Evolutionary conservation across 2,329 filamentous ascomycete genomes (phyloP), one percentile per base, ranked within the genome.

Genomic region (Hortaea werneckii): DNA sequence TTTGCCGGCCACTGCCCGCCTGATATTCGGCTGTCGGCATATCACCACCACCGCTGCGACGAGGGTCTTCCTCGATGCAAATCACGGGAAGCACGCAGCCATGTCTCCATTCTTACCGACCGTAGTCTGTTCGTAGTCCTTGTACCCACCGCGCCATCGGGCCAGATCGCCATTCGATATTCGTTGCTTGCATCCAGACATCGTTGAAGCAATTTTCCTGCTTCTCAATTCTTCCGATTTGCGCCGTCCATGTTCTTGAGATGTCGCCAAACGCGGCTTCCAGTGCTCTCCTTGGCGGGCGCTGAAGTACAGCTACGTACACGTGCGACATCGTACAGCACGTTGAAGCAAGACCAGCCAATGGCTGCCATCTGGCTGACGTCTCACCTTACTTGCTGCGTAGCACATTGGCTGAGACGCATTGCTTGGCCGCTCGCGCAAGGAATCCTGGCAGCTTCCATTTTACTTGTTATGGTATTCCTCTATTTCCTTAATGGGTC

Each of bases 241-340:
- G 20, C 20, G 20, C 20, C 20, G 20, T 20, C 20, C 4, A 35
- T n/a, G 32, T 9, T 2, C 32, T 9, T 35, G n/a, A n/a, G 32
- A 2, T n/a, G 32, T 35, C 32, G 32, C 32, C 9, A 35, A n/a
- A n/a, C 32, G 32, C 32, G 32, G 32, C 32, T 35, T 3, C 32
- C 9, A 9, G 9, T 35, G 32, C 8, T 35, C n/a, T n/a, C n/a
- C 32, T 35, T 9, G 9, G 8, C 9, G 32, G 2, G 32, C 32
- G 32, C 8, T 9, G 32, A 35, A n/a, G 32, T 34, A 34, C 26
- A 37, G 32, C 37, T 34, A 29, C 37, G 13, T 34, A 35, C 43
- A 45, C 43, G 43, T 45, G 43, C 43, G 13, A 40, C 43, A 5
- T 32, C 27, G 37, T 40, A 29, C 37, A 8, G 37, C 37, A 40